Conservation (phyloP, 177 flowering plant species). For the Telopea speciosissima region DNA sequence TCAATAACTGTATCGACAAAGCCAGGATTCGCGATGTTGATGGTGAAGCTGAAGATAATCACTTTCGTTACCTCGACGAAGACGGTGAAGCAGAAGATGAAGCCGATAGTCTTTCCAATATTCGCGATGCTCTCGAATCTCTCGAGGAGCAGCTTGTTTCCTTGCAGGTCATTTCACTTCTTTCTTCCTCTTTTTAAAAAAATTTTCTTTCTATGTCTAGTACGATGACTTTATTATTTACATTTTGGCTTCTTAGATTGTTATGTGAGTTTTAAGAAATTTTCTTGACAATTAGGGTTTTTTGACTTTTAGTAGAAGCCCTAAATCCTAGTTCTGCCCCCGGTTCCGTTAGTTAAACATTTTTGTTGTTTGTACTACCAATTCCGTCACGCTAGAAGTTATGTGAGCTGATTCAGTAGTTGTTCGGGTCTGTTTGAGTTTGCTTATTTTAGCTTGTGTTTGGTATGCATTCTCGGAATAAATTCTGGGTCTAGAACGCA, state of each 20-base stretch:
- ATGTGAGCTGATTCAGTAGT: not conserved
- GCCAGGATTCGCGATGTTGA: conserved; percentile 19
- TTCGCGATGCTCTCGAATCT: conserved; percentile 77
- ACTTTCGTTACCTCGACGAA: conserved; percentile 9
- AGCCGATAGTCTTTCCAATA: conserved; percentile 52
- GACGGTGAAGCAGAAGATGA: conserved; percentile 36
- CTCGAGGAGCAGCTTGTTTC: conserved; percentile 79
- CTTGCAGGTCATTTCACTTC: conserved; percentile 51
- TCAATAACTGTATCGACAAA: conserved; percentile 56
- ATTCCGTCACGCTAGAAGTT: not conserved
- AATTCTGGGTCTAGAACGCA: too few species aligned
- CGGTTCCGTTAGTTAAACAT: not conserved
- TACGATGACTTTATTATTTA: not conserved
- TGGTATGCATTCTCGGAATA: too few species aligned
- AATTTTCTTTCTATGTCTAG: not conserved
- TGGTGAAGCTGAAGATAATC: conserved; percentile 10
- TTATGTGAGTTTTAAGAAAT: not conserved
- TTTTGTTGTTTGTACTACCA: not conserved
- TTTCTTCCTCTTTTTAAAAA: not conserved
- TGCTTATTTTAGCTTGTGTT: too few species aligned
- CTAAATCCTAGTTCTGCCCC: not conserved
- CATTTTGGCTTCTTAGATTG: not conserved
- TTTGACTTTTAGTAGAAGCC: not conserved
- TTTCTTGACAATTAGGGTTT: not conserved
- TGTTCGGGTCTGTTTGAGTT: not conserved